Percentiles rank a stretch among this genome's conserved stretches.
Evolutionary conservation across 1,139 yeast genomes (phyloP).

Genomic region (Pichia sp.): DNA sequence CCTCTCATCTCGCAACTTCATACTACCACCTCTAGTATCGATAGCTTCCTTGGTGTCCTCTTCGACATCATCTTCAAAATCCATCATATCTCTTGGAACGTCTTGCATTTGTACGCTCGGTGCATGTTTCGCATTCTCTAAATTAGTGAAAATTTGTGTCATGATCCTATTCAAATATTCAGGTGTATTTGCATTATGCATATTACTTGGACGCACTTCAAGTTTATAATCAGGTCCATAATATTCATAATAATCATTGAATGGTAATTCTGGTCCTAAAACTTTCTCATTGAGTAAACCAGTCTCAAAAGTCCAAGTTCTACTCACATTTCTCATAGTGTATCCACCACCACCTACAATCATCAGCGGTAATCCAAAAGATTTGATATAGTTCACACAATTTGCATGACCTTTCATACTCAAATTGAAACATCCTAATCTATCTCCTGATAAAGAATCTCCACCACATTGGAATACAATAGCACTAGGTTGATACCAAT

Average conservation of each 20-base stretch:
- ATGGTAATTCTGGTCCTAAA: constrained; percentile 80
- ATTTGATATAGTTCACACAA: constrained; percentile 79
- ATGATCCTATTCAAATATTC: constrained; percentile 85
- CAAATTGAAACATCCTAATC: constrained; percentile 88
- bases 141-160: constrained; percentile 66
- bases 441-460: constrained; percentile 88
- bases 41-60: constrained; percentile 68
- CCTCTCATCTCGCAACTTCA: constrained; percentile 69
- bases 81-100: constrained; percentile 84
- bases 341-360: constrained; percentile 98
- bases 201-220: constrained; percentile 91
- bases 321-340: constrained; percentile 89
- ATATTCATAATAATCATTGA: constrained; percentile 94
- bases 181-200: constrained; percentile 94
- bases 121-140: constrained; percentile 86
- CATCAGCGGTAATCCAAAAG: constrained; percentile 82
- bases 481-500: constrained; percentile 73
- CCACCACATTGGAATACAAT: constrained; percentile 97
- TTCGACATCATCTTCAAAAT: constrained; percentile 69
- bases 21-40: constrained; percentile 90
- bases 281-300: constrained; percentile 77
- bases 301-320: constrained; percentile 94
- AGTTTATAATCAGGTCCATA: constrained; percentile 93
- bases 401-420: constrained; percentile 93
- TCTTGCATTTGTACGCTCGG: constrained; percentile 93